These are phyloP conservation scores for Wallacemonas sp. DNA, from an alignment of 208 protist species.

Conservation along the genomic window DNA sequence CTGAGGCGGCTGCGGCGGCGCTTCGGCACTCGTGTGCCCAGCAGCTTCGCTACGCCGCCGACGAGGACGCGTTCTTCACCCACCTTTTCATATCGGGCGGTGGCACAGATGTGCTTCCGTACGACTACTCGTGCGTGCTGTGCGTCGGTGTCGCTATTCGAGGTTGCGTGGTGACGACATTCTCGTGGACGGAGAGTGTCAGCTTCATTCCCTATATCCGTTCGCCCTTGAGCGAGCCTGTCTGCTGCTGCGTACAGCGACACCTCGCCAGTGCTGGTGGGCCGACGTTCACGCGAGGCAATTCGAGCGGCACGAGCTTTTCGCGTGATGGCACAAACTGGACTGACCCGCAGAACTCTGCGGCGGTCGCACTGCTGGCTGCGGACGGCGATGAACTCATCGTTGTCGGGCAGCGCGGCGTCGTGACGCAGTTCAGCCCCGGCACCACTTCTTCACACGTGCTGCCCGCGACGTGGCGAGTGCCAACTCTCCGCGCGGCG, in stretches of 20 bases:
- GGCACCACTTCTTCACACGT: conserved; percentile 12
- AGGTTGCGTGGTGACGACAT: conserved; percentile 18
- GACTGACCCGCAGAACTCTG: conserved; percentile 40
- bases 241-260: conserved; percentile 35
- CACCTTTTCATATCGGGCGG: conserved; percentile 51
- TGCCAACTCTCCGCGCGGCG: conserved; percentile 24
- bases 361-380: conserved; percentile 34
- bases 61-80: conserved; percentile 11
- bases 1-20: not conserved
- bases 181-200: conserved; percentile 49
- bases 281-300: conserved; percentile 39
- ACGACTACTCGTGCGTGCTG: conserved; percentile 71
- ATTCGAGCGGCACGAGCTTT: conserved; percentile 57
- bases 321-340: conserved; percentile 39
- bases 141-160: conserved; percentile 31
- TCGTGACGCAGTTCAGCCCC: conserved; percentile 22
- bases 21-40: not conserved
- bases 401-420: conserved; percentile 35
- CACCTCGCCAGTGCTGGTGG: conserved; percentile 3
- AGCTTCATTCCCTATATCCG: conserved; percentile 66
- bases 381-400: conserved; percentile 44
- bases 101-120: conserved; percentile 70
- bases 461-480: conserved; percentile 31
- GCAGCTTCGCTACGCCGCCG: not conserved
- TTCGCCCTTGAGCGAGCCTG: conserved; percentile 32